Evolutionary conservation across 768 basidiomycete genomes (phyloP), one percentile per base, ranked within the genome.

Genomic region (Grammothele lineata): DNA sequence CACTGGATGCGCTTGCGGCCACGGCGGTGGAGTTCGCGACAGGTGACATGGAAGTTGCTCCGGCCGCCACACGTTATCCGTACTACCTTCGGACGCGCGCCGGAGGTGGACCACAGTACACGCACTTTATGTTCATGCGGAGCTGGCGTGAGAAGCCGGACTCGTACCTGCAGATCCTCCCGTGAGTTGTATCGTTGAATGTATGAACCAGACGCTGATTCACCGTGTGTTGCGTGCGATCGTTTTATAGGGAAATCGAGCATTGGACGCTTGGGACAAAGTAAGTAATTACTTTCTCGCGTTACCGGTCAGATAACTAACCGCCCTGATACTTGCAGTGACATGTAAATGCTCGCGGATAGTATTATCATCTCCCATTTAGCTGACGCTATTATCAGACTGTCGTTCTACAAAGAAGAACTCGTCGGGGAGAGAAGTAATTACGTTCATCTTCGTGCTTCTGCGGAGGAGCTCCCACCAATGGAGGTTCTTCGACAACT

Each of bases 131-230:
- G 21, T 51, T 51, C 50, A 51, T 47, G 45, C 45, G 50, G 3
- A 43, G 50, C 14, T 76, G 72, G 57, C 50, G 55, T 40, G 65
- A 68, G 12, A 38, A 43, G 15, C 50, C 56, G 10, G 24, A 53
- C 18, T 50, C 59, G 3, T 73, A 70, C 37, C 60, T 67, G 10
- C 71, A 72, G 45, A 64, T 64, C 14, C 53, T 74, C 27, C 72
- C 70, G 61, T 60, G 33, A 52, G 58, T 30, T 14, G 27, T 14
- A 7, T 14, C 8, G 27, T 7, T 30, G 27, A 14, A 30, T 30
- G 8, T 30, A 14, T 14, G 27, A 30, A n/a, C n/a, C 27, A 7
- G 27, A 30, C 27, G 27, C 7, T 14, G 27, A 14, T 30, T 30
- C 27, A 7, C 8, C 27, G 27, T 27, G 15, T 12, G 40, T n/a